Conservation (phyloP, 306 rosid species). For the Malus sylvestris region DNA sequence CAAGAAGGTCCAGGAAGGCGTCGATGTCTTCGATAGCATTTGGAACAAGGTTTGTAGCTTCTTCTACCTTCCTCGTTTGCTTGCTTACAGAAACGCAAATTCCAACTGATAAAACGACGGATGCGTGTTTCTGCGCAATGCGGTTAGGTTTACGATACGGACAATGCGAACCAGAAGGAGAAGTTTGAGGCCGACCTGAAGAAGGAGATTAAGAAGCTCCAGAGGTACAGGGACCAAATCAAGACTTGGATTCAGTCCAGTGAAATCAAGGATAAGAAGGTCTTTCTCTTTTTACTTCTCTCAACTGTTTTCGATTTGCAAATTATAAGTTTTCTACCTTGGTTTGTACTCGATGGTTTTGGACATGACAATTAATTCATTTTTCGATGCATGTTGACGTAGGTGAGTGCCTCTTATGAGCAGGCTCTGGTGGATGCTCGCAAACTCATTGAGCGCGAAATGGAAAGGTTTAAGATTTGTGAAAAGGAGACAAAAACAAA, state of each 20-base stretch:
- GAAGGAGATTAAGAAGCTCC: slow-evolving; percentile 97
- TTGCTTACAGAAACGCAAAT: background rate
- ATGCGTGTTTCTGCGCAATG: background rate
- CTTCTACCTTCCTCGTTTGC: background rate
- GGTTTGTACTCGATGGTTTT: slow-evolving; percentile 4
- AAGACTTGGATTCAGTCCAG: slow-evolving; percentile 99
- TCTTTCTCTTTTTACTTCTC: slow-evolving; percentile 3
- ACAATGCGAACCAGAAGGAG: slow-evolving; percentile 97
- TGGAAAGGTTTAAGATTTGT: slow-evolving; percentile 95
- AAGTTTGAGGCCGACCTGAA: slow-evolving; percentile 97
- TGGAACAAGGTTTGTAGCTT: slow-evolving; percentile 75
- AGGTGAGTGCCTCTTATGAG: slow-evolving; percentile 99
- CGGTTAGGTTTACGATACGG: slow-evolving; percentile 82
- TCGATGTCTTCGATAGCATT: slow-evolving; percentile 88
- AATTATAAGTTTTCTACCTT: background rate
- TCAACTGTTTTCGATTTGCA: background rate
- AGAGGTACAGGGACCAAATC: slow-evolving; percentile 90
- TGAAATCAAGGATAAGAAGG: slow-evolving; percentile 98
- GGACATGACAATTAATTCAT: slow-evolving; percentile 20
- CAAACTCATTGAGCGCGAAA: slow-evolving; percentile 87
- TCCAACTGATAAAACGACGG: background rate
- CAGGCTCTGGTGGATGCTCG: slow-evolving; percentile 97
- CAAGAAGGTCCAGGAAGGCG: slow-evolving; percentile 97
- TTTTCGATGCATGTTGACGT: slow-evolving; percentile 34
- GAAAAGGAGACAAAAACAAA: slow-evolving; percentile 98